These are phyloP conservation scores for Monotropa hypopitys DNA, from an alignment of 179 eudicot species.

Conservation along the genomic window DNA sequence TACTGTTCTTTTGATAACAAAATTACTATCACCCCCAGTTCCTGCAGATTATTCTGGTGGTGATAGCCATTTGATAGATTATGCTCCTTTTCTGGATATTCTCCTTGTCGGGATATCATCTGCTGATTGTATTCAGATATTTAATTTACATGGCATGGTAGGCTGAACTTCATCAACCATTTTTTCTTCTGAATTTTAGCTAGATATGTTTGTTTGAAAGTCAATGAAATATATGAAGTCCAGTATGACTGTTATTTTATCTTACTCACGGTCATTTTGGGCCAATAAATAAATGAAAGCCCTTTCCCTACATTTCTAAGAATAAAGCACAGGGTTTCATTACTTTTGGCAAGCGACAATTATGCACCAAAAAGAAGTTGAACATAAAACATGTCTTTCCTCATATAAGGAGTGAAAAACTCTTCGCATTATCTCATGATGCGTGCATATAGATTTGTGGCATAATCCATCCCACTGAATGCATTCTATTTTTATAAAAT, in stretches of 20 bases:
- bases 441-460: background rate
- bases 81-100: constrained; percentile 77
- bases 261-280: background rate
- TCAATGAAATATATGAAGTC: background rate
- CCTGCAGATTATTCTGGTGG: constrained; percentile 55
- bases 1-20: constrained; percentile 48
- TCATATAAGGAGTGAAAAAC: background rate
- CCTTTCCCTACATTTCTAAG: background rate
- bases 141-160: constrained; percentile 96
- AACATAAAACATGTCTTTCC: background rate
- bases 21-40: constrained; percentile 63
- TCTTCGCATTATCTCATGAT: background rate
- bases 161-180: constrained; percentile 20
- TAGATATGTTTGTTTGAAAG: background rate
- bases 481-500: background rate
- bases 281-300: background rate
- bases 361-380: background rate
- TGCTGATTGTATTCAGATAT: constrained; percentile 72
- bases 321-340: background rate
- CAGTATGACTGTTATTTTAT: background rate
- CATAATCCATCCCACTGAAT: background rate
- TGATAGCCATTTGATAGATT: constrained; percentile 66
- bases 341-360: background rate
- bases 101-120: constrained; percentile 75
- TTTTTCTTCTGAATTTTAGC: background rate